A percentile compares a stretch with the other conserved stretches of the same genome.
Evolutionary conservation across 2,329 filamentous ascomycete species (phyloP).

Genomic region (Onygenales sp.): DNA sequence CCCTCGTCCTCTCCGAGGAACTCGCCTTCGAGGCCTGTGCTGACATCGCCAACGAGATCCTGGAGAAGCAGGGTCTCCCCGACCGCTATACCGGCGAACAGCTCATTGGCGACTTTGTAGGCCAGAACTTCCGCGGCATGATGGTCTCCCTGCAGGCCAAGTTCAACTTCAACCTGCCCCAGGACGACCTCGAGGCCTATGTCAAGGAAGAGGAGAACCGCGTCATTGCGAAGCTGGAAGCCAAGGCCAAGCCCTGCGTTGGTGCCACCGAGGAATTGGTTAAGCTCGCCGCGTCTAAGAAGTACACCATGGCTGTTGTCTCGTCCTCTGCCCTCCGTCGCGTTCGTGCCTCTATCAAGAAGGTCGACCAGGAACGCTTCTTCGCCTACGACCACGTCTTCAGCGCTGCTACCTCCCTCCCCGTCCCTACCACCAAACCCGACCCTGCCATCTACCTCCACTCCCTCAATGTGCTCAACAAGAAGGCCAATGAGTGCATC

Average conservation of each 20-base stretch:
- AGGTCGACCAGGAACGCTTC: conserved; percentile 70
- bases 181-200: conserved; percentile 62
- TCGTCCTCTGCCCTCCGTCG: conserved; percentile 70
- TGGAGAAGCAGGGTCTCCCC: conserved; percentile 54
- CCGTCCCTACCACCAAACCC: conserved; percentile 77
- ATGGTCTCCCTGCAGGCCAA: conserved; percentile 65
- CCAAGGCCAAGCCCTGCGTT: conserved; percentile 56
- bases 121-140: conserved; percentile 93
- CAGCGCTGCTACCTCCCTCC: conserved; percentile 70
- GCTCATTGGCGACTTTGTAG: conserved; percentile 79
- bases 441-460: conserved; percentile 81
- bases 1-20: conserved; percentile 82
- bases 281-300: conserved; percentile 49
- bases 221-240: conserved; percentile 70
- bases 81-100: conserved; percentile 67
- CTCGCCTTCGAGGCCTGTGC: conserved; percentile 88
- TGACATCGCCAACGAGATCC: conserved; percentile 78
- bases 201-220: conserved; percentile 70
- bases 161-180: conserved; percentile 60
- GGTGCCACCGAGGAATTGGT: conserved; percentile 61
- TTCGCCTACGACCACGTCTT: conserved; percentile 68
- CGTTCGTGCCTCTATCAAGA: conserved; percentile 67
- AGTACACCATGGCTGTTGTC: conserved; percentile 71
- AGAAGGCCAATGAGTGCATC: conserved; percentile 61
- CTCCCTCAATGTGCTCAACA: conserved; percentile 64